Conservation (phyloP, 202 grass and related monocot genomes). For the Saccharum hybrid region DNA sequence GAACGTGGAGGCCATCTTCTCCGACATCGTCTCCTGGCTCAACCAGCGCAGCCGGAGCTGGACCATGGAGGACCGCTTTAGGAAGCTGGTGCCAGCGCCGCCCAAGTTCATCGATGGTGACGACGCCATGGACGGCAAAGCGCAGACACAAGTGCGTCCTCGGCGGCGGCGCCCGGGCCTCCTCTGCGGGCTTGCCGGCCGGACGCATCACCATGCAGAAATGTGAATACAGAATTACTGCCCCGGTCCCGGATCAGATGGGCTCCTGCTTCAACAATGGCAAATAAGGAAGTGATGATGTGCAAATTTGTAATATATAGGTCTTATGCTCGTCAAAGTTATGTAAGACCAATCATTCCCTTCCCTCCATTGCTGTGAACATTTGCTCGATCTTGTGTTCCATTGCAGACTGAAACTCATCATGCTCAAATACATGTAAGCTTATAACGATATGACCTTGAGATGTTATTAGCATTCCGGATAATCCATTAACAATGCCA, state of each 20-base stretch:
- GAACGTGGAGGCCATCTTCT: slow-evolving; percentile 64
- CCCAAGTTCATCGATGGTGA: slow-evolving; percentile 11
- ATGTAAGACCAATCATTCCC: slow-evolving; percentile 27
- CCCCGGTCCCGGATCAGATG: background rate
- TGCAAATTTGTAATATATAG: slow-evolving; percentile 1
- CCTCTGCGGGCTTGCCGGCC: slow-evolving; percentile 61
- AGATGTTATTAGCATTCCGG: slow-evolving; percentile 21
- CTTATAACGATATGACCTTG: background rate
- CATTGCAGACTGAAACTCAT: background rate
- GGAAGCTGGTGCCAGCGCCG: slow-evolving; percentile 23
- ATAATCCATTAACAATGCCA: background rate
- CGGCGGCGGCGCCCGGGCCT: slow-evolving; percentile 11
- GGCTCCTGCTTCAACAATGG: background rate
- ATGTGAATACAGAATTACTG: slow-evolving; percentile 38
- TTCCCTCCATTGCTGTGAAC: slow-evolving; percentile 27
- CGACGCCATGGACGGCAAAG: background rate
- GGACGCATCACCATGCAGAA: slow-evolving; percentile 68
- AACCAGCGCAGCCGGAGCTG: slow-evolving; percentile 54
- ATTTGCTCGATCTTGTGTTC: background rate
- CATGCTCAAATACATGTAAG: background rate
- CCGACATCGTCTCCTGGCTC: slow-evolving; percentile 79
- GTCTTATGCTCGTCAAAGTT: background rate
- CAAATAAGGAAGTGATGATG: slow-evolving; percentile 43
- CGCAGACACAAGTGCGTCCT: background rate
- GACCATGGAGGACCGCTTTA: slow-evolving; percentile 40